These are phyloP conservation scores for Linum tenue DNA, from an alignment of 345 rosid genomes.

Conservation along the genomic window DNA sequence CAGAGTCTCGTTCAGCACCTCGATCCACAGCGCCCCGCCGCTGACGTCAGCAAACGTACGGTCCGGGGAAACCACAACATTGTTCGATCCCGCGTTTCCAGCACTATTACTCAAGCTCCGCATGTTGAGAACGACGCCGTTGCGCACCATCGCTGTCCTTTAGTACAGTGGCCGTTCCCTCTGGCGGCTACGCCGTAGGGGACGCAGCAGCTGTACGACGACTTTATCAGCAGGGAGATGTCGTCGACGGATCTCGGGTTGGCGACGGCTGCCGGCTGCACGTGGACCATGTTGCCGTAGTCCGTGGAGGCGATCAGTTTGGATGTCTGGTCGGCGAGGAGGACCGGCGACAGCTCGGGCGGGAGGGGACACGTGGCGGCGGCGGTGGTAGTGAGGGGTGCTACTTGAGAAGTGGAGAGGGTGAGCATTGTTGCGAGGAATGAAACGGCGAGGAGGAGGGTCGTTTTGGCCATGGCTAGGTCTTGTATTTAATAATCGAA, in stretches of 20 bases:
- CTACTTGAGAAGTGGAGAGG: too few relatives aligned
- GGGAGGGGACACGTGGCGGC: neutral
- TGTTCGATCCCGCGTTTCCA: neutral
- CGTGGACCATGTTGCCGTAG: conserved; percentile 20
- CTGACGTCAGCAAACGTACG: conserved; percentile 15
- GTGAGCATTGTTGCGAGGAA: too few relatives aligned
- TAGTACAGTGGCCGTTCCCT: conserved; percentile 17
- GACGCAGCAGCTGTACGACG: conserved; percentile 13
- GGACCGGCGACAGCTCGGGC: neutral
- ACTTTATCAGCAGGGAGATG: conserved; percentile 2
- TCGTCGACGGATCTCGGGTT: conserved; percentile 13
- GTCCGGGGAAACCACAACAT: conserved; percentile 1
- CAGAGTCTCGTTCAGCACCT: conserved; percentile 14
- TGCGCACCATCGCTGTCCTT: conserved; percentile 16
- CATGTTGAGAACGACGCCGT: conserved; percentile 19
- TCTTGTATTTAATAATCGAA: too few relatives aligned
- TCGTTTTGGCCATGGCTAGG: too few relatives aligned
- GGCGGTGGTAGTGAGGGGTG: neutral
- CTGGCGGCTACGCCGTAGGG: conserved; percentile 14
- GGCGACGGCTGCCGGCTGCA: conserved; percentile 18
- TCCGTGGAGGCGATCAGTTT: conserved; percentile 10
- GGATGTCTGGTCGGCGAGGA: conserved; percentile 7
- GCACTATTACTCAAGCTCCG: neutral
- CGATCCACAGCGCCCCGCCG: conserved; percentile 18
- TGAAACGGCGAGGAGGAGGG: too few relatives aligned